Percentiles rank a stretch among this genome's conserved stretches.
These are phyloP conservation scores for Candida labiduridarum DNA, from an alignment of 1,139 yeast genomes.

Conservation along the genomic window DNA sequence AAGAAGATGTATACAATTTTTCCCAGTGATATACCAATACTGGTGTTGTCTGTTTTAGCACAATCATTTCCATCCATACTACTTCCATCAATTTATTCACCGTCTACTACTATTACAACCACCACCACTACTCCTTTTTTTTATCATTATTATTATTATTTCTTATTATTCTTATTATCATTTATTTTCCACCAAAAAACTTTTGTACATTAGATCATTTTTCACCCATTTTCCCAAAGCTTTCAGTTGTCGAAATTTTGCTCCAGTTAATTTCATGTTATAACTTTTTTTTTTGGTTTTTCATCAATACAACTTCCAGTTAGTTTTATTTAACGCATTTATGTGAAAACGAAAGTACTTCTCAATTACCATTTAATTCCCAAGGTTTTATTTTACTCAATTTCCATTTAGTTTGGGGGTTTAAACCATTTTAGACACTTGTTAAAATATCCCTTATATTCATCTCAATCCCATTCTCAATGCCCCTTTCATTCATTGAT, in stretches of 20 bases:
- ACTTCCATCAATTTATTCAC: background rate
- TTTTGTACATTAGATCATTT: slow-evolving; percentile 3
- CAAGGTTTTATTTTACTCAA: background rate
- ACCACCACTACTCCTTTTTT: background rate
- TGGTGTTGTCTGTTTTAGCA: too few species aligned
- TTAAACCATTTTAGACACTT: background rate
- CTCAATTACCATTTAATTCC: background rate
- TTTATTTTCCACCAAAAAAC: slow-evolving; percentile 1
- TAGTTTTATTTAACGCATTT: slow-evolving; percentile 1
- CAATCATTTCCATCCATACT: too few species aligned
- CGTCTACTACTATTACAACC: background rate
- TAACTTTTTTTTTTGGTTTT: background rate
- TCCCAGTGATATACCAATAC: too few species aligned
- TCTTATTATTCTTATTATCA: background rate
- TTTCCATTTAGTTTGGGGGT: background rate
- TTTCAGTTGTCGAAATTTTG: background rate
- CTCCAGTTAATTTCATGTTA: background rate
- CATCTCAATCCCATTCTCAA: background rate
- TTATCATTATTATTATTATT: background rate
- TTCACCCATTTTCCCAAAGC: background rate
- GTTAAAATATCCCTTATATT: background rate
- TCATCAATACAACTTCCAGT: background rate
- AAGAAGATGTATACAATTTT: background rate
- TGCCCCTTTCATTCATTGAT: background rate
- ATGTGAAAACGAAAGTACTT: slow-evolving; percentile 2